Base-by-base conservation (phyloP, 208 protist species). In the Trypanosomatidae sp. region DNA sequence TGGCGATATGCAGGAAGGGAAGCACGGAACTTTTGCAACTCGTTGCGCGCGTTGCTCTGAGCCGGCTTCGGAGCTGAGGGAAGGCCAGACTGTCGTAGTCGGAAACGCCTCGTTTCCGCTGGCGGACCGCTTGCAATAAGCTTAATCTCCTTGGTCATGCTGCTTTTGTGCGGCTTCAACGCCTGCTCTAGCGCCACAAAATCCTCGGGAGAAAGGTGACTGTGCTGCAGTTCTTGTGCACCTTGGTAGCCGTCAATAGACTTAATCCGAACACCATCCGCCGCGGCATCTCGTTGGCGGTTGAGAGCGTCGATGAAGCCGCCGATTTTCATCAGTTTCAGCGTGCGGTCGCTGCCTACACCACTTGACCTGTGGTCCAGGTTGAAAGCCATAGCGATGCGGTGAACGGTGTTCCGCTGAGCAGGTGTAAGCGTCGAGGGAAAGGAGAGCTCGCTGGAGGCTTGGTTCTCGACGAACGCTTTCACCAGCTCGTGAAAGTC, bases 241-340 rank as follows among this genome's bases (percentile, higher is more conserved):
- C 92, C 90, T 81, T 93, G 90, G 73, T 87, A 94, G 3, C 88
- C 89, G 53, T 93, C 85, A 12, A 91, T 89, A 15, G 80, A 89
- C 67, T 92, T 90, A 22, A 89, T 79, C 1, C 86, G 64, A 53
- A 80, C 69, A 22, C 85, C 85, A 41, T 64, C n/a, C 13, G 73
- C 80, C 9, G 85, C 85, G 0, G 85, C 76, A 2, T 86, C 69
- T 43, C 78, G 74, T 66, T 74, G 78, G 7, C 79, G 59, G 52
- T 83, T 77, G 62, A 84, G 17, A 36, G 80, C 71, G 39, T 76
- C 77, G 0, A 79, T 72, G 4, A 62, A 52, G 13, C 60, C 80
- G 8, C 79, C 76, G 43, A 87, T 76, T 77, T 96, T 96, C n/a
- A 69, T 88, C 36, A 96, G 67, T 36, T 77, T 91, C 36, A 96